A percentile compares a stretch with the other conserved stretches of the same genome.
Evolutionary conservation across 1,284 basidiomycete species (phyloP).

Genomic region (Ganoderma multipileum): DNA sequence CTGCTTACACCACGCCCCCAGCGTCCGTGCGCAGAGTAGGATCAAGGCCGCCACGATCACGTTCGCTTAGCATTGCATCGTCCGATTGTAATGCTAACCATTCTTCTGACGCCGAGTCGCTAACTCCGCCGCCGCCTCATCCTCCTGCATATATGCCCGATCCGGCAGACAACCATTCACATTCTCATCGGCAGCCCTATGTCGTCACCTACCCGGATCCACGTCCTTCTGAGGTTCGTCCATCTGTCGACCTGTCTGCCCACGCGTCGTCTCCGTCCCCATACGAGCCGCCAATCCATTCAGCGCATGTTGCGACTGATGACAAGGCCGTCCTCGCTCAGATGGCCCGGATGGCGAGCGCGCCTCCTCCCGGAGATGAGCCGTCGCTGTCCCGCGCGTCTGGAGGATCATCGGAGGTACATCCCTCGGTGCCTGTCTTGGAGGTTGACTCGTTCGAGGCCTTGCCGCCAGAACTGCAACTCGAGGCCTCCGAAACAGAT

Average conservation of each 20-base stretch:
- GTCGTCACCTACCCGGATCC: conserved; percentile 14
- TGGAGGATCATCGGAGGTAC: conserved; percentile 27
- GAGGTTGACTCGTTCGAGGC: conserved; percentile 36
- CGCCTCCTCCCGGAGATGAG: conserved; percentile 46
- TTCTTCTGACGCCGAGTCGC: conserved; percentile 4
- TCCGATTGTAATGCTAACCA: neutral
- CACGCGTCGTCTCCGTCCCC: conserved; percentile 21
- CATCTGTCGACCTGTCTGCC: conserved; percentile 8
- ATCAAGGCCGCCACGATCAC: conserved; percentile 14
- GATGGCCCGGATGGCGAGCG: conserved; percentile 61
- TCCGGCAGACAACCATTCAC: conserved; percentile 4
- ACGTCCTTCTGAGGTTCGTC: conserved; percentile 8
- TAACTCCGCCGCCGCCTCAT: conserved; percentile 17
- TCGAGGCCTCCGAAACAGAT: conserved; percentile 7
- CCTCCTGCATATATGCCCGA: conserved; percentile 32
- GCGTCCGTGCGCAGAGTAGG: conserved; percentile 17
- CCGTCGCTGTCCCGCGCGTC: neutral
- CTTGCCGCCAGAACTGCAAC: conserved; percentile 25
- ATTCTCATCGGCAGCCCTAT: conserved; percentile 12
- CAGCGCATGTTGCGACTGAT: conserved; percentile 76
- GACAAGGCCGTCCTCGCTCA: conserved; percentile 71
- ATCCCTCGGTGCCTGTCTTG: conserved; percentile 38
- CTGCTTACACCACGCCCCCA: conserved; percentile 12
- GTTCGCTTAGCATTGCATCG: conserved; percentile 20
- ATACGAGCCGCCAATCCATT: conserved; percentile 36